phyloP scores from a whole-genome alignment of 208 protist species.

The Trichomonas tenax region DNA sequence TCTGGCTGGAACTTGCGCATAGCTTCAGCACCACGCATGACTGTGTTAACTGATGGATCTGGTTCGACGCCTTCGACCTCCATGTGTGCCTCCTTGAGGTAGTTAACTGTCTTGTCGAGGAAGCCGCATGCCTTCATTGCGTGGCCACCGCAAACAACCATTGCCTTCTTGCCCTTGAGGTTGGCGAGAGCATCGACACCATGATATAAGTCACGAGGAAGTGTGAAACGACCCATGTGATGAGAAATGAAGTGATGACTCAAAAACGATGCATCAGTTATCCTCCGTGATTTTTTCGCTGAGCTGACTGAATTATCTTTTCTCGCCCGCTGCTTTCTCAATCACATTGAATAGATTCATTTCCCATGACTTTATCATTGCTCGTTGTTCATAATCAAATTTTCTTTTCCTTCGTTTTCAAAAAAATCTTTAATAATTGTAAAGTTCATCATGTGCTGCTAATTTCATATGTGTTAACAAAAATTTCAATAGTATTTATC shows the following conservation, averaged over 20 bases:
- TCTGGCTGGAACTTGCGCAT: conserved; percentile 14
- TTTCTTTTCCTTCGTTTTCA: too few relatives aligned
- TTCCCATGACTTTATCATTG: too few relatives aligned
- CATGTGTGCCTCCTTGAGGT: neutral
- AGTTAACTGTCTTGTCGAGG: neutral
- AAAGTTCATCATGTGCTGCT: too few relatives aligned
- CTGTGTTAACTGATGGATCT: conserved; percentile 6
- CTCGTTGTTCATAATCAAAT: too few relatives aligned
- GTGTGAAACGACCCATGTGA: neutral
- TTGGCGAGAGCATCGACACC: neutral
- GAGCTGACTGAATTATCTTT: neutral
- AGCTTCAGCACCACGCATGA: neutral
- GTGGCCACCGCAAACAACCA: neutral
- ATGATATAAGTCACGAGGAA: conserved; percentile 2
- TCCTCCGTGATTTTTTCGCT: neutral
- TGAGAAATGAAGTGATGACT: neutral
- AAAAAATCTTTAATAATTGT: too few relatives aligned
- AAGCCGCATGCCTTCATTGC: neutral
- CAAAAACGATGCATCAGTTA: neutral
- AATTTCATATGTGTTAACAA: too few relatives aligned
- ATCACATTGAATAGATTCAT: too few relatives aligned
- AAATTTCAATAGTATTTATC: too few relatives aligned
- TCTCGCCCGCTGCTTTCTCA: neutral
- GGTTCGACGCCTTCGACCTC: conserved; percentile 1
- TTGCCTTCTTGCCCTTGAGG: neutral